Evolutionary conservation across 805 yeast species (phyloP).

Genomic region (Sugiyamaella qingdaonensis): DNA sequence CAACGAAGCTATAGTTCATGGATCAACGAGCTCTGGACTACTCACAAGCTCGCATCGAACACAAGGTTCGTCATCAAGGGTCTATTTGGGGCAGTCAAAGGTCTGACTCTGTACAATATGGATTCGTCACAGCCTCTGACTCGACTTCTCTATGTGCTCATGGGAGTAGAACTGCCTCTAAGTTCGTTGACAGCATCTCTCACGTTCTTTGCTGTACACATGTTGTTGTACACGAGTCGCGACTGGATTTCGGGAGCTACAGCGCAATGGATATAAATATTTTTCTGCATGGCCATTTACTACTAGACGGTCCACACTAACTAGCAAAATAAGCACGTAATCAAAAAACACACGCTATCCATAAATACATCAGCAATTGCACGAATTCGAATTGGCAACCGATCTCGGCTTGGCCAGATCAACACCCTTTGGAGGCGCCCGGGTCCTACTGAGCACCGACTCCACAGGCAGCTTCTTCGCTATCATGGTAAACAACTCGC

Average conservation of each 20-base stretch:
- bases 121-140: neutral
- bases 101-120: neutral
- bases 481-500: constrained; percentile 41
- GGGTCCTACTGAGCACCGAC: constrained; percentile 24
- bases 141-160: neutral
- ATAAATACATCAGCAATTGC: constrained; percentile 32
- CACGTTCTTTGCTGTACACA: neutral
- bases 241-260: too few species aligned
- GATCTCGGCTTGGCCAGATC: constrained; percentile 29
- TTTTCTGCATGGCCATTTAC: too few species aligned
- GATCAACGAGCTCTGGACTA: neutral
- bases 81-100: neutral
- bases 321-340: neutral
- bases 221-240: constrained; percentile 2
- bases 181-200: neutral
- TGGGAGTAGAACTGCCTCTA: neutral
- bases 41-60: neutral
- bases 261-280: too few species aligned
- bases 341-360: neutral
- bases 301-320: neutral
- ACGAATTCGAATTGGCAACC: constrained; percentile 25
- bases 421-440: constrained; percentile 31
- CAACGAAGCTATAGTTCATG: neutral
- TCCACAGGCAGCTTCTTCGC: constrained; percentile 48
- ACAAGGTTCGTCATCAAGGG: neutral